A percentile compares a stretch with the other conserved stretches of the same genome.
Evolutionary conservation across 495 filamentous ascomycete genomes (phyloP).

Genomic region (Penicillium samsonianum): DNA sequence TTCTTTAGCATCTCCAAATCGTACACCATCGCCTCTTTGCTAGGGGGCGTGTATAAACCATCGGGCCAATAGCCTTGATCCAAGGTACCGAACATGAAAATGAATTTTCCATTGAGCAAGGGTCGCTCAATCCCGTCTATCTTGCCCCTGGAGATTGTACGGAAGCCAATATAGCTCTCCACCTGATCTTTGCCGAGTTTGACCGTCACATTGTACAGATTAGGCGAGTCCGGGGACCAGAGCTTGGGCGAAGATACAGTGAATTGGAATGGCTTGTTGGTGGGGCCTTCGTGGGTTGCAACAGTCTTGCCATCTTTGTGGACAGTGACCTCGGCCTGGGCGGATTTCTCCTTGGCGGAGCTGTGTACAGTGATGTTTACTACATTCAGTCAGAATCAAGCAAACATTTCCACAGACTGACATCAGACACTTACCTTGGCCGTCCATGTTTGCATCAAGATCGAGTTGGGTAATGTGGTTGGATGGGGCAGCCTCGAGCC

Average conservation of each 20-base stretch:
- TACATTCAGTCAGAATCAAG: slow-evolving; percentile 30
- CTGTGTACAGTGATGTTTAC: slow-evolving; percentile 54
- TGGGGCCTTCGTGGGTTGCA: slow-evolving; percentile 38
- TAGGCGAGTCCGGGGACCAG: slow-evolving; percentile 63
- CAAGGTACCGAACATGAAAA: slow-evolving; percentile 66
- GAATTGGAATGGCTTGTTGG: slow-evolving; percentile 54
- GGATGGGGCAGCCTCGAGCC: slow-evolving; percentile 60
- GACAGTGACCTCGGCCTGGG: slow-evolving; percentile 45
- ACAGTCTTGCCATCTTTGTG: slow-evolving; percentile 42
- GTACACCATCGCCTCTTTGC: slow-evolving; percentile 62
- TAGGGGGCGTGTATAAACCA: slow-evolving; percentile 62
- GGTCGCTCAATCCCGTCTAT: slow-evolving; percentile 62
- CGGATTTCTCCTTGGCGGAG: slow-evolving; percentile 24
- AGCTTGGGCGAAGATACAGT: slow-evolving; percentile 50
- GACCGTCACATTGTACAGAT: slow-evolving; percentile 62
- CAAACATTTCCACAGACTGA: neutral
- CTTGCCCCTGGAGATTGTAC: slow-evolving; percentile 54
- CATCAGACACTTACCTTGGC: slow-evolving; percentile 48
- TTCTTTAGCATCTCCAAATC: slow-evolving; percentile 61
- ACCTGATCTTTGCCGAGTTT: slow-evolving; percentile 56
- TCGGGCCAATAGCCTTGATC: slow-evolving; percentile 74
- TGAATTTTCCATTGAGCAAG: slow-evolving; percentile 62
- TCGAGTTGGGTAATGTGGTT: slow-evolving; percentile 58
- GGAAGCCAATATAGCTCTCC: slow-evolving; percentile 66
- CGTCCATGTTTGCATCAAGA: slow-evolving; percentile 58